Evolutionary conservation across 768 basidiomycete genomes (phyloP).

Genomic region (Termitomyces eurrhizus): DNA sequence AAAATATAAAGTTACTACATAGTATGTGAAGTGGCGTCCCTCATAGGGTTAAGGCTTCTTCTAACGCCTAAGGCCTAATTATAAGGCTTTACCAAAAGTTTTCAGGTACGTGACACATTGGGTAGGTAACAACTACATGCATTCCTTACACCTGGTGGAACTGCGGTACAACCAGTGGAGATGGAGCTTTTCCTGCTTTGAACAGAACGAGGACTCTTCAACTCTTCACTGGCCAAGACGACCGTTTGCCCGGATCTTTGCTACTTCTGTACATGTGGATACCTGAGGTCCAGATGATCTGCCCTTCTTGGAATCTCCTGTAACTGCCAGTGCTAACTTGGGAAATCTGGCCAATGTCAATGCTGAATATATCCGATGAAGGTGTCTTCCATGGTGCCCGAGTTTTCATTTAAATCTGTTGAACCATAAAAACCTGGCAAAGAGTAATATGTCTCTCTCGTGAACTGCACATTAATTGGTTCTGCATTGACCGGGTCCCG

Average conservation of each 20-base stretch:
- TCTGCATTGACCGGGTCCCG: background rate
- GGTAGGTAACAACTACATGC: background rate
- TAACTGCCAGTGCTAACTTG: background rate
- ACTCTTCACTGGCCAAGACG: background rate
- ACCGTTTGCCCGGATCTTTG: background rate
- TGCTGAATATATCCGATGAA: background rate
- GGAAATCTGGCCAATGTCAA: background rate
- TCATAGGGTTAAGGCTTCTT: background rate
- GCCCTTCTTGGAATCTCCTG: background rate
- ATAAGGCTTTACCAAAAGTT: background rate
- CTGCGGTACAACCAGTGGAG: background rate
- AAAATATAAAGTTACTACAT: background rate
- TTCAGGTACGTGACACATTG: background rate
- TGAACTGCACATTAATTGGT: background rate
- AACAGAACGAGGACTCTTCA: background rate
- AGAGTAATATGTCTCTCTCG: background rate
- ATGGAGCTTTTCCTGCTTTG: background rate
- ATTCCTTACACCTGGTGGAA: background rate
- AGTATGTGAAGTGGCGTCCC: background rate
- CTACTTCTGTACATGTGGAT: background rate
- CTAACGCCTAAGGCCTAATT: too few relatives aligned
- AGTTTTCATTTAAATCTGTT: background rate
- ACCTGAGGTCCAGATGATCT: background rate
- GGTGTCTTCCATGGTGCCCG: background rate
- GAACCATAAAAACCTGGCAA: too few relatives aligned